Base-by-base conservation (phyloP, 2,329 filamentous ascomycete genomes). In the Cordyceps javanica region DNA sequence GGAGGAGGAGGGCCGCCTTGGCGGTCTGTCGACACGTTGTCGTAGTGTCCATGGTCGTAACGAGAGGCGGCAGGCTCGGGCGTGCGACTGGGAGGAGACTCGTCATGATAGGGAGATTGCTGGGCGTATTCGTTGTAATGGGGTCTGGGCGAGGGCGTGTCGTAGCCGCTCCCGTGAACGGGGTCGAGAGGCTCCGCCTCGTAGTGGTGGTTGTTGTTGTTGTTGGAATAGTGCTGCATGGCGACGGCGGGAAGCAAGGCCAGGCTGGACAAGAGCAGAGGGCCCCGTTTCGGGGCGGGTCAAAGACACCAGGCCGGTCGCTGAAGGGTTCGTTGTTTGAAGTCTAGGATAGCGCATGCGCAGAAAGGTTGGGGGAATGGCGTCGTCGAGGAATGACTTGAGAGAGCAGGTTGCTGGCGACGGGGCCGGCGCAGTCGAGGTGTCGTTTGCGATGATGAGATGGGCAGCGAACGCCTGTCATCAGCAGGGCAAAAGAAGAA, bases 151-250 rank as follows among this genome's bases (percentile, higher is more conserved):
- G 51, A 7, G 13, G 53, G 34, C 10, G 60, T 58, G 44, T 59
- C 50, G 57, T 61, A 59, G 23, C 59, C 55, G 8, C 46, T 45
- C 21, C 42, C 44, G 36, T 52, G 55, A 23, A 62, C 59, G 51
- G 63, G 63, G 42, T 70, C 70, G 48, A 73, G 67, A 57, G 69
- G 69, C 39, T 72, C 68, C 63, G 69, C 69, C 66, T 73, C 71
- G 60, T 68, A 69, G 32, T 66, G 66, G 59, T 71, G 68, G 50
- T 66, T 62, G 21, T 60, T 61, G 26, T 16, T 61, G 23, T 60
- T 61, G 26, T 16, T 61, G 23, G 59, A 50, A 65, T 71, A 68
- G 58, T 67, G 66, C 63, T 68, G 65, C 71, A 73, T 73, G 61
- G 54, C 25, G 25, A 23, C 10, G 36, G 45, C 6, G 23, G 38